Evolutionary conservation across 2,329 filamentous ascomycete species (phyloP), one percentile per base, ranked within the genome.

Genomic region (Cladobotryum mycophilum): DNA sequence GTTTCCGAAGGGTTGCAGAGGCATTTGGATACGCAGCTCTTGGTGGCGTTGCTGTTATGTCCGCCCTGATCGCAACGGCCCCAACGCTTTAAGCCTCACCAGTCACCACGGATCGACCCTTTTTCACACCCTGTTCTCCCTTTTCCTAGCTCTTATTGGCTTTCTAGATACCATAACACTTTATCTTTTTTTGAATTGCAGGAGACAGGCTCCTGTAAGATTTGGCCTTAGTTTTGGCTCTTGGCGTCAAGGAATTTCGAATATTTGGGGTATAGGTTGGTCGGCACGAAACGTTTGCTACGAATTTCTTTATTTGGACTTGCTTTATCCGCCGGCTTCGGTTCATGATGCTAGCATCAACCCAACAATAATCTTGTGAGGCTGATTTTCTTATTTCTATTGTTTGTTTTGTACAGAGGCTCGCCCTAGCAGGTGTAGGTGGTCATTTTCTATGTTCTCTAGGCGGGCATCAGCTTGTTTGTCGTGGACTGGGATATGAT

Each of bases 31-130:
- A 65, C 36, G 67, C 64, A 11, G 64, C 68, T 5, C 55, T 71
- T 3, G 68, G 68, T 7, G 68, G 68, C 17, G 58, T 67, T 7
- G 67, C 67, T n/a, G 68, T 70, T 37, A 65, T 70, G 62, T 67
- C 67, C 20, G 68, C 67, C 3, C 54, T 71, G 35, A 70, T 71
- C 46, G 68, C 66, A 17, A 70, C 67, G 3, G 68, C 68, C 3
- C 68, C 68, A 3, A 52, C 49, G 2, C 51, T 62, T 15, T 64
- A 38, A 58, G 14, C 3, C 4, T 25, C 6, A 30, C 25, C 9
- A 11, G 25, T 30, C 9, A 11, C 25, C 8, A 30, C 9, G 6
- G 25, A 7, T 30, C 4, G 6, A 30, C 6, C 8, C n/a, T 38
- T n/a, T 38, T 38, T 14, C 36, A 38, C 17, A 2, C n/a, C 36